phyloP scores from a whole-genome alignment of 2,329 filamentous ascomycete species.

The Aspergillus uvarum region DNA sequence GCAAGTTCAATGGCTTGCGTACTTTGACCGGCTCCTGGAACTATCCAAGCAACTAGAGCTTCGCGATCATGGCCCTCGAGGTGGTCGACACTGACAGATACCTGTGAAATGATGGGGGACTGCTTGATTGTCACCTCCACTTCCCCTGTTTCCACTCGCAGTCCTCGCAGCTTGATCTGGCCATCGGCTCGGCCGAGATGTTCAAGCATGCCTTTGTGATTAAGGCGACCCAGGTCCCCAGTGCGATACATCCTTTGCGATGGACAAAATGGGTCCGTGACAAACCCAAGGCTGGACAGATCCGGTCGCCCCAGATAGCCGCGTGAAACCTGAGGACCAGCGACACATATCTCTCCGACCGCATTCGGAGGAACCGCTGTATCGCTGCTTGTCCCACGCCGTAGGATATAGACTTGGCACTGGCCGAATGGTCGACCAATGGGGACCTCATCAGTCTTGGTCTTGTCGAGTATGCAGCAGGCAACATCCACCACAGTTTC shows the following conservation, averaged over 20 bases:
- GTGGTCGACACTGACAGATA: too few species aligned
- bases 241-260: slow-evolving; percentile 6
- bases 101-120: too few species aligned
- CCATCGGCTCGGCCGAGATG: slow-evolving; percentile 4
- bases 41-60: too few species aligned
- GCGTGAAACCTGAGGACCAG: slow-evolving; percentile 4
- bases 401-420: not conserved
- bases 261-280: not conserved
- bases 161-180: slow-evolving; percentile 5
- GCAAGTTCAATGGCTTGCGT: too few species aligned
- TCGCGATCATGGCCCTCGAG: too few species aligned
- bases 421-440: not conserved
- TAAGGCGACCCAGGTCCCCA: slow-evolving; percentile 1
- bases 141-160: not conserved
- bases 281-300: not conserved
- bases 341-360: slow-evolving; percentile 7
- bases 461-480: not conserved
- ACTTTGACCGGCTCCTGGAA: too few species aligned
- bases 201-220: slow-evolving; percentile 3
- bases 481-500: slow-evolving; percentile 5
- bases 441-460: not conserved
- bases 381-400: not conserved
- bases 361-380: not conserved
- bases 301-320: slow-evolving; percentile 4
- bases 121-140: too few species aligned